Conservation (phyloP, 352 stramenopile genomes). For the Globisporangium nagaii region DNA sequence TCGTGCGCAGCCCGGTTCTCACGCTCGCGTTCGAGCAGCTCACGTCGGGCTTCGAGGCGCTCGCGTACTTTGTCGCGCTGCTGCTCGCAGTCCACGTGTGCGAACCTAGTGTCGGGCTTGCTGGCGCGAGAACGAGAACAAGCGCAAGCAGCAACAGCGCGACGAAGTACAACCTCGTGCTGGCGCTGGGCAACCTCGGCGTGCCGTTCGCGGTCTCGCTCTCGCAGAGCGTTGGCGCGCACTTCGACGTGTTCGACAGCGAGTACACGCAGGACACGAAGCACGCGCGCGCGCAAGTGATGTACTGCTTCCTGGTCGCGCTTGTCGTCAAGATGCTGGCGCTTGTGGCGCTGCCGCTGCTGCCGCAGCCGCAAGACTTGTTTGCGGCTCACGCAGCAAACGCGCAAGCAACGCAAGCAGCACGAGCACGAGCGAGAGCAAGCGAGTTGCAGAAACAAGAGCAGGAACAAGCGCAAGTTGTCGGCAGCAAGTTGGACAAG, state of each 20-base stretch:
- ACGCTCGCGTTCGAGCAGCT: conserved; percentile 50
- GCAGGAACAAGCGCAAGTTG: not conserved
- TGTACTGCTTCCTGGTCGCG: conserved; percentile 45
- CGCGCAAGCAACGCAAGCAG: conserved; percentile 2
- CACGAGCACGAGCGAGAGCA: not conserved
- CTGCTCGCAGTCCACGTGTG: conserved; percentile 41
- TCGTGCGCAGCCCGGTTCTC: conserved; percentile 41
- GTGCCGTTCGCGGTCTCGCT: conserved; percentile 49
- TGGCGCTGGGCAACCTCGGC: conserved; percentile 46
- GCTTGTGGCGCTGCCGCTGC: conserved; percentile 28
- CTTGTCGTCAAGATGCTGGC: conserved; percentile 27
- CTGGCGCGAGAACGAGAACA: not conserved
- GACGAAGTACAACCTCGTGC: conserved; percentile 47
- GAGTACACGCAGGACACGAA: conserved; percentile 40
- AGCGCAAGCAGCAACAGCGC: too few species aligned
- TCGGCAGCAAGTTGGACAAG: not conserved
- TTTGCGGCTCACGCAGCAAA: conserved; percentile 20
- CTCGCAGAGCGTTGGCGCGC: conserved; percentile 54
- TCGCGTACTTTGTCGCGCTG: conserved; percentile 45
- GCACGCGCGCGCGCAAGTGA: conserved; percentile 32
- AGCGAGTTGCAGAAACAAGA: not conserved
- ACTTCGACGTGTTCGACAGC: conserved; percentile 57
- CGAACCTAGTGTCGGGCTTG: conserved; percentile 40
- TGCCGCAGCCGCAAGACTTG: conserved; percentile 23
- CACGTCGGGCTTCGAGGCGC: conserved; percentile 38